Percentiles rank a stretch among this genome's conserved stretches.
Evolutionary conservation across 2,329 filamentous ascomycete genomes (phyloP).

Genomic region (Esteya vermicola): DNA sequence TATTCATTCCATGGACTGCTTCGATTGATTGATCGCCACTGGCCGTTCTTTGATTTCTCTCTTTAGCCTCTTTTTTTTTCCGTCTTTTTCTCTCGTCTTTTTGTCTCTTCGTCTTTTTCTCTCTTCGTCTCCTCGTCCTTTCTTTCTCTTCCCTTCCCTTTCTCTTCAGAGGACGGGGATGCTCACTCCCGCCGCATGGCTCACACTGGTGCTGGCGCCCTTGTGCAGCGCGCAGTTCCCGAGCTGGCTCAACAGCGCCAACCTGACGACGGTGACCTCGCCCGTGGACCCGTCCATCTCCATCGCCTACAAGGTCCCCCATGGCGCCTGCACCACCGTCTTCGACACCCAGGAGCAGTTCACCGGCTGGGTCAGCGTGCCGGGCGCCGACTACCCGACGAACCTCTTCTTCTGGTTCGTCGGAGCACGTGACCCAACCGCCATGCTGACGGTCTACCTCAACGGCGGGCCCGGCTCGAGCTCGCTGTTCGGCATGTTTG

Average conservation of each 20-base stretch:
- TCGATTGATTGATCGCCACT: too few relatives aligned
- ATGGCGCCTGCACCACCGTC: constrained; percentile 49
- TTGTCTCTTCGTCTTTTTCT: too few relatives aligned
- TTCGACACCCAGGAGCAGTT: constrained; percentile 54
- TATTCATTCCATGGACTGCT: too few relatives aligned
- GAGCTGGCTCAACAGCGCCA: constrained; percentile 12
- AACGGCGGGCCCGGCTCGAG: constrained; percentile 54
- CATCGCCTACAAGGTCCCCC: constrained; percentile 50
- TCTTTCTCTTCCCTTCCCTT: too few relatives aligned
- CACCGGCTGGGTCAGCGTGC: constrained; percentile 53
- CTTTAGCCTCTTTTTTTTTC: too few relatives aligned
- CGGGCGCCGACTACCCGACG: constrained; percentile 36
- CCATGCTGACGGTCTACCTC: constrained; percentile 43
- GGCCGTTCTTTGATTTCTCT: too few relatives aligned
- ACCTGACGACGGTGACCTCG: constrained; percentile 43
- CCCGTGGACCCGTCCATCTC: constrained; percentile 49
- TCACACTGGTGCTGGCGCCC: too few relatives aligned
- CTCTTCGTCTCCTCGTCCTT: too few relatives aligned
- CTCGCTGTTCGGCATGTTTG: constrained; percentile 50
- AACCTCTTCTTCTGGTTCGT: constrained; percentile 40
- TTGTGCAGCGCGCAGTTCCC: constrained; percentile 18
- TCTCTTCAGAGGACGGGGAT: too few relatives aligned
- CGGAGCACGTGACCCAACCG: constrained; percentile 26
- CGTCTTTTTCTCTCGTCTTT: too few relatives aligned
- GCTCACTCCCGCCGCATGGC: too few relatives aligned